A percentile compares a stretch with the other conserved stretches of the same genome.
phyloP scores from a whole-genome alignment of 1,284 basidiomycete species.

The Austroboletus rostrupii region DNA sequence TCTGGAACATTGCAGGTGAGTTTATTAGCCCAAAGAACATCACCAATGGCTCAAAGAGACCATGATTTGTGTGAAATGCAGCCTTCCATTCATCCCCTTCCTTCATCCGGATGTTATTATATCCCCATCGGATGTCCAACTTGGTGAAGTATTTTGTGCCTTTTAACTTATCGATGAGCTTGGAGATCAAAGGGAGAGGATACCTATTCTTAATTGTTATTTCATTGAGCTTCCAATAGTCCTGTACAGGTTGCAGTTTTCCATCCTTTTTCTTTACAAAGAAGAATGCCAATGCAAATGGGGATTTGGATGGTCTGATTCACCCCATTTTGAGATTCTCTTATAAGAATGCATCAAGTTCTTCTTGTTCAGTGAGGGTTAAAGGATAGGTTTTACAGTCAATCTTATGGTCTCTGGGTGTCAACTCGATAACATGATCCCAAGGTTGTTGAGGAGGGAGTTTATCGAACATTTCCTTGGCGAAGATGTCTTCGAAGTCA shows the following conservation, averaged over 20 bases:
- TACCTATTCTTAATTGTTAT: background rate
- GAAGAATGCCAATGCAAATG: too few species aligned
- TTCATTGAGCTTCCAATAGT: too few species aligned
- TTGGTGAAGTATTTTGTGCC: background rate
- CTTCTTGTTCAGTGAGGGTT: background rate
- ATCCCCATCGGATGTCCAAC: too few species aligned
- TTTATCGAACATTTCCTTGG: too few species aligned
- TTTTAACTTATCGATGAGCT: background rate
- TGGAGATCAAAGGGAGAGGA: background rate
- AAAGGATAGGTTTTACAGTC: conserved; percentile 4
- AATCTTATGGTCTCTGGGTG: background rate
- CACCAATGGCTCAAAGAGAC: too few species aligned
- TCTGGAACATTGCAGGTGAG: background rate
- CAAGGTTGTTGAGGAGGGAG: too few species aligned
- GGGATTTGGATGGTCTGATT: background rate
- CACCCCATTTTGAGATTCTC: background rate
- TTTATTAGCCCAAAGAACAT: too few species aligned
- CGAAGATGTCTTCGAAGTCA: background rate
- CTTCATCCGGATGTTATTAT: too few species aligned
- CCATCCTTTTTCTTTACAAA: too few species aligned
- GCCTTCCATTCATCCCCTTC: too few species aligned
- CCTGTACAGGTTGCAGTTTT: too few species aligned
- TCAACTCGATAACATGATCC: conserved; percentile 1
- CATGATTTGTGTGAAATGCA: too few species aligned
- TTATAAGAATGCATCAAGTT: conserved; percentile 2